Evolutionary conservation across 768 basidiomycete species (phyloP).

Genomic region (Macrolepiota dolichaula): DNA sequence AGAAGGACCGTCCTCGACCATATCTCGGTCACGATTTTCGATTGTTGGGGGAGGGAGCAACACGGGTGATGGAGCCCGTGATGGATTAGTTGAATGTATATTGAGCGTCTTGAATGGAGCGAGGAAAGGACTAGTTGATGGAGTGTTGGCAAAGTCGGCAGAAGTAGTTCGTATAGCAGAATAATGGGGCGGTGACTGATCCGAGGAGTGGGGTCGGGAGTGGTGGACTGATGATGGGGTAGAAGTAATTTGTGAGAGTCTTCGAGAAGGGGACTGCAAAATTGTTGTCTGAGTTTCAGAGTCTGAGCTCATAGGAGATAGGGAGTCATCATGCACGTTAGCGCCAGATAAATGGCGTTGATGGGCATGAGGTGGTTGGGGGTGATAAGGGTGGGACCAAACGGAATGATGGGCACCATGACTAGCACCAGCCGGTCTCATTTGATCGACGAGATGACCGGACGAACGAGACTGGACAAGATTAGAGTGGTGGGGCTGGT

Average conservation of each 20-base stretch:
- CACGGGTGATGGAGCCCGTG: constrained; percentile 71
- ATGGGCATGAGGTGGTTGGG: constrained; percentile 35
- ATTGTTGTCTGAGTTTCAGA: constrained; percentile 40
- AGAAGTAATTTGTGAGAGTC: constrained; percentile 27
- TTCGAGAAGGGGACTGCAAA: constrained; percentile 29
- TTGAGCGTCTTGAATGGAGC: constrained; percentile 74
- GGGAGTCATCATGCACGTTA: constrained; percentile 53
- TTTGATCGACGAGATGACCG: constrained; percentile 37
- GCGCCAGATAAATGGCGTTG: constrained; percentile 24
- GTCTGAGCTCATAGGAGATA: constrained; percentile 70
- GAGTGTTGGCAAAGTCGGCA: constrained; percentile 48
- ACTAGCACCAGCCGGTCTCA: constrained; percentile 21
- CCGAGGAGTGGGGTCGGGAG: constrained; percentile 18
- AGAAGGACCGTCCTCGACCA: constrained; percentile 10
- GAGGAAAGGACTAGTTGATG: constrained; percentile 78
- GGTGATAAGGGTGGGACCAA: constrained; percentile 41
- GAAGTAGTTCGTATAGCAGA: constrained; percentile 25
- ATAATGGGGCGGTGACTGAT: constrained; percentile 29
- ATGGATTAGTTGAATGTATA: constrained; percentile 66
- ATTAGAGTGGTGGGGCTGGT: constrained; percentile 25
- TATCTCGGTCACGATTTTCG: constrained; percentile 4
- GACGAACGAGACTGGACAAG: constrained; percentile 37
- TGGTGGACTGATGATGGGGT: constrained; percentile 16
- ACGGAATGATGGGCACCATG: constrained; percentile 25
- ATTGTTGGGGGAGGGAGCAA: constrained; percentile 48